These are phyloP conservation scores for Pezicula carpinea DNA, from an alignment of 2,329 filamentous ascomycete genomes.

Conservation along the genomic window DNA sequence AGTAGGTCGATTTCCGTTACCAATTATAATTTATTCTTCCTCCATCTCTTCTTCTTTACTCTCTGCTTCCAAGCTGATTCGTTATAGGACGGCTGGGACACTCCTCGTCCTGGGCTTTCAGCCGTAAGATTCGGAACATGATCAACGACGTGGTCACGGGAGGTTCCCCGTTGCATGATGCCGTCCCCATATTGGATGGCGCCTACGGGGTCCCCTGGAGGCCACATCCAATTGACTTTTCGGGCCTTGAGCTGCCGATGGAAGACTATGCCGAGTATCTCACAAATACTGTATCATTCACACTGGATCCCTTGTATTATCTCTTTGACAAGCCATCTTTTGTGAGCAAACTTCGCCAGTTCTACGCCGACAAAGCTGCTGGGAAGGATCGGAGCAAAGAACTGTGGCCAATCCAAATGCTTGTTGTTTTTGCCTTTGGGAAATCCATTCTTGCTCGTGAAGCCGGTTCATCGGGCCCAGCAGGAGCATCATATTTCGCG, in stretches of 20 bases:
- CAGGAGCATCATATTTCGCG: neutral
- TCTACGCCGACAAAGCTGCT: neutral
- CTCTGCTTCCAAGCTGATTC: neutral
- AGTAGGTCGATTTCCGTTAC: neutral
- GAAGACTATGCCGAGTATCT: conserved; percentile 1
- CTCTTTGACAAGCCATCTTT: neutral
- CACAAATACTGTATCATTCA: conserved; percentile 1
- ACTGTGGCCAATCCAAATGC: neutral
- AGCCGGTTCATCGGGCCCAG: neutral
- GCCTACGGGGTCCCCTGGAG: neutral
- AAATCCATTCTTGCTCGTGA: conserved; percentile 1
- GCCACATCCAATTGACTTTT: neutral
- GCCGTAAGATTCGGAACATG: neutral
- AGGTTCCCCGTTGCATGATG: neutral
- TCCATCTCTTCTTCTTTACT: neutral
- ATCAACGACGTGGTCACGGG: neutral
- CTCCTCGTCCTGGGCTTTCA: neutral
- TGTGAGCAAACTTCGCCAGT: neutral
- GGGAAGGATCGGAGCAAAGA: neutral
- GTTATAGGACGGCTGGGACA: neutral
- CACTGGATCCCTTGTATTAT: neutral
- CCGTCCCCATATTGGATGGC: neutral
- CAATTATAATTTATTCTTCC: neutral
- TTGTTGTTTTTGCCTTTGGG: neutral
- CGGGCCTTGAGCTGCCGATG: neutral